Evolutionary conservation across 192 early-diverging fungal species (phyloP), one percentile per base, ranked within the genome.

Genomic region (Kickxella alabastrina): DNA sequence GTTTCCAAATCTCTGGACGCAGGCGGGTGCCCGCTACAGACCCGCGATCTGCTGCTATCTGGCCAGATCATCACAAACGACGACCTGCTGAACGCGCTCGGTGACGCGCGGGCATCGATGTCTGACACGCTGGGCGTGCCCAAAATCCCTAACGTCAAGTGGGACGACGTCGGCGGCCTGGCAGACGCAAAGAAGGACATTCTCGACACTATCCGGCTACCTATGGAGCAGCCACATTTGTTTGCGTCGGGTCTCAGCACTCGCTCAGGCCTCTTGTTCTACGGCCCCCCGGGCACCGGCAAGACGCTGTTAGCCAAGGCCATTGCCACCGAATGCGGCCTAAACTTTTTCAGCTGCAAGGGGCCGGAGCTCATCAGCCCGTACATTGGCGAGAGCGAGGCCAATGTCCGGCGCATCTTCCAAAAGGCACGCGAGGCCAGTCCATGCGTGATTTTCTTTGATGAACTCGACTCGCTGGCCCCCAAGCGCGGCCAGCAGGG

Each of bases 381-480:
- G 85, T 99, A 99, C 61, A 94, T 99, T 68, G 97, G 97, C 56
- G 97, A 99, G 71, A 94, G 92, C 23, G 97, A 99, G 72, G 90
- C 90, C 1, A 98, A 99, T 53, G 97, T 99, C 2, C 83, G 97
- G 1, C 76, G 87, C 34, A 91, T 99, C 21, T 99, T 99, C 74
- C 91, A 97, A 59, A 79, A 84, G 39, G 97, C 97, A 3, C 82
- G 97, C 38, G 95, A 97, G 64, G 97, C 97, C 12, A 87, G 89
- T 26, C 97, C 97, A 1, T 98, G 94, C 60, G 92, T 99, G 3
- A 91, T 99, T 27, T 99, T 99, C 67, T 98, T 99, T 64, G 97
- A 99, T 58, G 97, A 99, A 60, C 63, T 99, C 63, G 97, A 99
- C 78, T 94, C 92, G 3, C 87, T 99, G 10, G 97, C 95, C 6